Conservation (phyloP, 2,329 filamentous ascomycete genomes). For the Knoxdaviesia capensis region DNA sequence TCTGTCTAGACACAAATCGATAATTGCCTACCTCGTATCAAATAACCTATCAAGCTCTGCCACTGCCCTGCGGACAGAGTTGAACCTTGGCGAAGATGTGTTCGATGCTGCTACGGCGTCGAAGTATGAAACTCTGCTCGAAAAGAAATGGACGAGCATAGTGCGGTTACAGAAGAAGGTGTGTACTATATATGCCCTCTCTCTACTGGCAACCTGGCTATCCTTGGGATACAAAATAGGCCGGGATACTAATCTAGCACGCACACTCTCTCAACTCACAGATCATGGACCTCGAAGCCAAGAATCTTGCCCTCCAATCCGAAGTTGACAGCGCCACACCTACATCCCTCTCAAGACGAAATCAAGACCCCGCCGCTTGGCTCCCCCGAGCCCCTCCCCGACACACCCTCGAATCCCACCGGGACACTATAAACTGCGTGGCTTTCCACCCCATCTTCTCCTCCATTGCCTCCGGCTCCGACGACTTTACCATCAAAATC, state of each 20-base stretch:
- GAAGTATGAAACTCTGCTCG: slow-evolving; percentile 82
- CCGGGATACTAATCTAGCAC: slow-evolving; percentile 3
- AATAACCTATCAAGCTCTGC: slow-evolving; percentile 52
- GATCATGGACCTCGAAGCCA: slow-evolving; percentile 86
- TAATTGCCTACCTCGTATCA: slow-evolving; percentile 70
- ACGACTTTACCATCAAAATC: slow-evolving; percentile 87
- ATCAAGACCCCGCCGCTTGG: slow-evolving; percentile 72
- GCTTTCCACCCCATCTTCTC: slow-evolving; percentile 89
- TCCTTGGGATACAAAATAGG: no score
- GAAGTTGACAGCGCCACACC: slow-evolving; percentile 73
- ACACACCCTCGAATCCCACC: slow-evolving; percentile 68
- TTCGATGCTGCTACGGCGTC: slow-evolving; percentile 71
- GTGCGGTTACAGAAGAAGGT: slow-evolving; percentile 92
- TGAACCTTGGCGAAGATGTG: slow-evolving; percentile 44
- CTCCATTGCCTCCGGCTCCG: slow-evolving; percentile 72
- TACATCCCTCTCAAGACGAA: slow-evolving; percentile 52
- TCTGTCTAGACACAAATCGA: slow-evolving; percentile 60
- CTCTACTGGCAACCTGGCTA: slow-evolving; percentile 4
- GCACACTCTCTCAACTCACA: slow-evolving; percentile 13
- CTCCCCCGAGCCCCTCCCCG: slow-evolving; percentile 65
- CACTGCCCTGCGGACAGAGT: slow-evolving; percentile 53
- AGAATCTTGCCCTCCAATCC: slow-evolving; percentile 50
- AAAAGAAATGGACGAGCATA: slow-evolving; percentile 98
- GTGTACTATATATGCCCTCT: slow-evolving; percentile 6
- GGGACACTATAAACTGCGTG: slow-evolving; percentile 63